Conservation (phyloP, 1,139 yeast species). For the Lodderomyces orthopsilosis region DNA sequence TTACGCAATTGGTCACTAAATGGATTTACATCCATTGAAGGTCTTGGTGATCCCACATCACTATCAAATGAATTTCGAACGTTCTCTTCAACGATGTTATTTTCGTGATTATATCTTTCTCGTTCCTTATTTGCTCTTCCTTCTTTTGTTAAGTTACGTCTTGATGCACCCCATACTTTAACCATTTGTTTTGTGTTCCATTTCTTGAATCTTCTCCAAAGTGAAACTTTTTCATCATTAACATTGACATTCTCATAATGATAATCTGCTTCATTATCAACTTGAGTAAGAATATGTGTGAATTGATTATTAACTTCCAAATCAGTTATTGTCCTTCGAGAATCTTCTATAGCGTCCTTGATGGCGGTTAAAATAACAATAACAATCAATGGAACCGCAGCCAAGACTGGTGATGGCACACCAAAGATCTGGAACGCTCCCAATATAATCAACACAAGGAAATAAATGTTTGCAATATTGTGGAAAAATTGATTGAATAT, state of each 20-base stretch:
- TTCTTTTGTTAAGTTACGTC: conserved; percentile 33
- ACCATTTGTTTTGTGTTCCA: conserved; percentile 34
- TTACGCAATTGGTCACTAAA: conserved; percentile 21
- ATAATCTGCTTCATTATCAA: conserved; percentile 13
- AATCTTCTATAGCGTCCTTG: conserved; percentile 59
- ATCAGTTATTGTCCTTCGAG: conserved; percentile 51
- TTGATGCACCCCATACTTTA: conserved; percentile 26
- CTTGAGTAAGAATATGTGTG: conserved; percentile 41
- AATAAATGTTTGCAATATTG: conserved; percentile 56
- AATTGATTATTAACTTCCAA: conserved; percentile 52
- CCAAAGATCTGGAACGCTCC: conserved; percentile 57
- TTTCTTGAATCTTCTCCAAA: conserved; percentile 64
- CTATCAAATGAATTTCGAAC: conserved; percentile 38
- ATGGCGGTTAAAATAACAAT: conserved; percentile 54
- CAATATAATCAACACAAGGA: conserved; percentile 48
- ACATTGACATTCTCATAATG: conserved; percentile 42
- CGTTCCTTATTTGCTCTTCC: conserved; percentile 37
- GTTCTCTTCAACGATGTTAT: conserved; percentile 11
- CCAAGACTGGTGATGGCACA: conserved; percentile 53
- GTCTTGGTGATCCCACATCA: conserved; percentile 19
- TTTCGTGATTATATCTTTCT: conserved; percentile 15
- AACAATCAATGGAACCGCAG: conserved; percentile 59
- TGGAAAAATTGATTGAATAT: conserved; percentile 46
- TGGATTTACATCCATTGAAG: conserved; percentile 21
- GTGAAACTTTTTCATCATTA: conserved; percentile 47